These are phyloP conservation scores for Knufia petricola DNA, from an alignment of 2,329 filamentous ascomycete genomes.

Conservation along the genomic window DNA sequence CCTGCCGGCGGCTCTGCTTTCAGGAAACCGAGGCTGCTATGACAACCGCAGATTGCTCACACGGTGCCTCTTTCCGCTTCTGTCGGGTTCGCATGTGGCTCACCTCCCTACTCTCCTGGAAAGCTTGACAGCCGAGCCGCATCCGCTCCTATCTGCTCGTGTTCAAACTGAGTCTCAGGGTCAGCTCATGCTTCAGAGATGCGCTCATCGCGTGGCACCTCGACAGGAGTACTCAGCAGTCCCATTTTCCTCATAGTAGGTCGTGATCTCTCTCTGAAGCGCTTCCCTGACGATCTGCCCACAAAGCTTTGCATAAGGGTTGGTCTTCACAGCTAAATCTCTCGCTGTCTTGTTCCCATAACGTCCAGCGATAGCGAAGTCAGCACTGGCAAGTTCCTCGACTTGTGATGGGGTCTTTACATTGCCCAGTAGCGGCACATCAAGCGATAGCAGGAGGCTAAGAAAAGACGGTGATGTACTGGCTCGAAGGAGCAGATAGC, in stretches of 20 bases:
- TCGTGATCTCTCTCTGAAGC: constrained; percentile 44
- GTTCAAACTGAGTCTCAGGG: no score
- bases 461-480: constrained; percentile 23
- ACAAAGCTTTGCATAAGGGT: constrained; percentile 55
- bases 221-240: no score
- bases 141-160: no score
- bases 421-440: constrained; percentile 10
- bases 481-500: constrained; percentile 34
- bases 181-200: no score
- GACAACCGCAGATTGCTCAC: no score
- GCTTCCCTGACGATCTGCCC: constrained; percentile 53
- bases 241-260: constrained; percentile 17
- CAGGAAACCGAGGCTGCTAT: no score
- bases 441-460: constrained; percentile 22
- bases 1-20: no score
- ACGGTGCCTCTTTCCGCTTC: no score
- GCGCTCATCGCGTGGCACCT: no score
- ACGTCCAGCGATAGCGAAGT: constrained; percentile 45
- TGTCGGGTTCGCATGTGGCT: no score
- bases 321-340: constrained; percentile 50
- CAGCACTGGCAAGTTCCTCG: constrained; percentile 47
- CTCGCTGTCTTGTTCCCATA: constrained; percentile 49
- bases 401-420: constrained; percentile 13
- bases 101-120: no score
- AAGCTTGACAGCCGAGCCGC: no score